These are phyloP conservation scores for Wallacemonas sp. DNA, from an alignment of 208 protist genomes.

Conservation along the genomic window DNA sequence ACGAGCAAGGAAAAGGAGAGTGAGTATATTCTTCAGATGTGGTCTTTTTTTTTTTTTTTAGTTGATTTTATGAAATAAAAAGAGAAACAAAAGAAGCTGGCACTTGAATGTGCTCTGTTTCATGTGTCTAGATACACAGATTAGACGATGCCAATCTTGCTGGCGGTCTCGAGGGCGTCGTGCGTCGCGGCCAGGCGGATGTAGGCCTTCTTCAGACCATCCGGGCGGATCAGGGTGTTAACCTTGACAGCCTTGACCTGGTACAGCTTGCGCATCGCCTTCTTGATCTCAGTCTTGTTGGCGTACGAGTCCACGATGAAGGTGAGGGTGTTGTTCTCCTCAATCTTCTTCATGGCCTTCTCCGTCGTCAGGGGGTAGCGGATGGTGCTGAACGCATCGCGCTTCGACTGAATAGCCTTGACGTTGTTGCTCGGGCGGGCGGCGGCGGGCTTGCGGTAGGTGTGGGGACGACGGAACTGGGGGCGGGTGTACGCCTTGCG, in stretches of 20 bases:
- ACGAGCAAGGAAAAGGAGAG: too few relatives aligned
- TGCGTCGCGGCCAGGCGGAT: constrained; percentile 88
- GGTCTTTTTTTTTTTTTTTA: constrained; percentile 1
- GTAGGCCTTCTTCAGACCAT: constrained; percentile 97
- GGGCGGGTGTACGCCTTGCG: constrained; percentile 91
- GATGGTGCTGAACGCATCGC: constrained; percentile 86
- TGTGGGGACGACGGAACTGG: constrained; percentile 94
- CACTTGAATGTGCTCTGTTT: constrained; percentile 11
- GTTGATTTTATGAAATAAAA: constrained; percentile 9
- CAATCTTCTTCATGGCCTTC: constrained; percentile 98
- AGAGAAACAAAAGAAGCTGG: constrained; percentile 14
- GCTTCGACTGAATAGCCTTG: constrained; percentile 54
- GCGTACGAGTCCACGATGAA: constrained; percentile 97
- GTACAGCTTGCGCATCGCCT: constrained; percentile 96
- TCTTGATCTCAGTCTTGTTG: constrained; percentile 97
- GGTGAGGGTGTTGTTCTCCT: constrained; percentile 98
- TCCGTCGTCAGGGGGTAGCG: constrained; percentile 97
- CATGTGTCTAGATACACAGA: not conserved
- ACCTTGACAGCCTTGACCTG: constrained; percentile 93
- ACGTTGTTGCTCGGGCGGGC: constrained; percentile 88
- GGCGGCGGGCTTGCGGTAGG: constrained; percentile 68
- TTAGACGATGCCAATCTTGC: constrained; percentile 93
- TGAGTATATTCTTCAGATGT: not conserved
- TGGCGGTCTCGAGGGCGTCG: constrained; percentile 97
- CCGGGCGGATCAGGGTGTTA: constrained; percentile 97